Evolutionary conservation across 2,329 filamentous ascomycete species (phyloP).

Genomic region (Trichoderma brevicompactum): DNA sequence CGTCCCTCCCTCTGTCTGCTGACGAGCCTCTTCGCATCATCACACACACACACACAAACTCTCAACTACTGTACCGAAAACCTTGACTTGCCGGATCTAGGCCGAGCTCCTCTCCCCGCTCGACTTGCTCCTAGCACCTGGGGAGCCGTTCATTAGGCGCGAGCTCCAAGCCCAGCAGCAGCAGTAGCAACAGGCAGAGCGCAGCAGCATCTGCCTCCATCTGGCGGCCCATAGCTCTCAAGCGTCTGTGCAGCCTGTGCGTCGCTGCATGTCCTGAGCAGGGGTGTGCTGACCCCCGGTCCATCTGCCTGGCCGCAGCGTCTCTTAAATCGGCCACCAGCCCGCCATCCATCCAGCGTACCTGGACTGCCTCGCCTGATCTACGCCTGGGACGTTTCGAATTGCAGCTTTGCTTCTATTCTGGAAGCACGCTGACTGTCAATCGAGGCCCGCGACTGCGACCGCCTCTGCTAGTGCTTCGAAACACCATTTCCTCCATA

Average conservation of each 20-base stretch:
- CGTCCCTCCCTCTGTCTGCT: constrained; percentile 9
- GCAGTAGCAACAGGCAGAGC: neutral
- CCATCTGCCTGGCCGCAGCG: constrained; percentile 28
- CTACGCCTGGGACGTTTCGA: constrained; percentile 30
- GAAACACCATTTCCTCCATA: constrained; percentile 17
- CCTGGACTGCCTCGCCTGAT: constrained; percentile 25
- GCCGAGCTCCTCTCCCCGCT: constrained; percentile 8
- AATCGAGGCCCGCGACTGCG: constrained; percentile 32
- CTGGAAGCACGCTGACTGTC: constrained; percentile 35
- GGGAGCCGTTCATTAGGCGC: neutral
- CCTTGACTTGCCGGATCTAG: constrained; percentile 11
- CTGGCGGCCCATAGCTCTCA: neutral
- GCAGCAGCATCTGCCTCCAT: neutral
- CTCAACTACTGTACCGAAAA: neutral
- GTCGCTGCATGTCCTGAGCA: constrained; percentile 22
- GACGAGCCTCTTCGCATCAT: neutral
- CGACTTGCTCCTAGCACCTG: neutral
- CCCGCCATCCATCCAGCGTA: constrained; percentile 27
- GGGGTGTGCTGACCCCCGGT: constrained; percentile 25
- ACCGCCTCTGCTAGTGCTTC: constrained; percentile 31
- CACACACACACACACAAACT: neutral
- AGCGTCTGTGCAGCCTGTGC: constrained; percentile 7
- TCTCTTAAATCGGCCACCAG: constrained; percentile 40
- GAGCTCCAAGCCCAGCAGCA: constrained; percentile 10
- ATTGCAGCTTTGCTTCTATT: constrained; percentile 33